Evolutionary conservation across 2,329 filamentous ascomycete genomes (phyloP).

Genomic region (Colletotrichum plurivorum): DNA sequence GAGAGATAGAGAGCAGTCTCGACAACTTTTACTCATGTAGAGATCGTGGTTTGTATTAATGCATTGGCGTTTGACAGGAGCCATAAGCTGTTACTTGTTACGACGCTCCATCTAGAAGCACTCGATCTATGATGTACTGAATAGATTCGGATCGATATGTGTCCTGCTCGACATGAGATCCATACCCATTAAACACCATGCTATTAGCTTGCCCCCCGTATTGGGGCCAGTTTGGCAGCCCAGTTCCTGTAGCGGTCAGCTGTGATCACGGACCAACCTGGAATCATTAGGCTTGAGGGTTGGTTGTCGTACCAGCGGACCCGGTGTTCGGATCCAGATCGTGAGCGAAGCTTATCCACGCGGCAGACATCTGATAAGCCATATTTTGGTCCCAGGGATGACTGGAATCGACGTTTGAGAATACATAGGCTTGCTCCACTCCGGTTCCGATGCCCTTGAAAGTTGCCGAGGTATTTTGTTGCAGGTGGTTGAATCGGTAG

Average conservation of each 20-base stretch:
- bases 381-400: conserved; percentile 51
- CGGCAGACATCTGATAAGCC: conserved; percentile 62
- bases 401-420: conserved; percentile 55
- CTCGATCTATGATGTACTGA: conserved; percentile 44
- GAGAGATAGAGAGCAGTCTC: no score
- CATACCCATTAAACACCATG: conserved; percentile 65
- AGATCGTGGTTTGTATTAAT: no score
- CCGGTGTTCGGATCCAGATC: conserved; percentile 58
- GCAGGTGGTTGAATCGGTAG: conserved; percentile 60
- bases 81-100: neutral
- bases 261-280: neutral
- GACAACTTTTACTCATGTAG: no score
- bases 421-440: conserved; percentile 57
- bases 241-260: neutral
- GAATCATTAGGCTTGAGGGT: no score
- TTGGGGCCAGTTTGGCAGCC: conserved; percentile 54
- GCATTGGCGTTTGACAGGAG: no score
- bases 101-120: conserved; percentile 1
- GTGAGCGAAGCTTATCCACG: conserved; percentile 66
- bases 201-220: conserved; percentile 60
- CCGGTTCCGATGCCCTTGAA: conserved; percentile 64
- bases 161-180: conserved; percentile 60
- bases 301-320: neutral
- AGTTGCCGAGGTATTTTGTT: conserved; percentile 56
- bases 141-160: conserved; percentile 59